Percentiles rank a stretch among this genome's conserved stretches.
These are phyloP conservation scores for Endogone sp. DNA, from an alignment of 192 early-diverging fungal species.

Conservation along the genomic window DNA sequence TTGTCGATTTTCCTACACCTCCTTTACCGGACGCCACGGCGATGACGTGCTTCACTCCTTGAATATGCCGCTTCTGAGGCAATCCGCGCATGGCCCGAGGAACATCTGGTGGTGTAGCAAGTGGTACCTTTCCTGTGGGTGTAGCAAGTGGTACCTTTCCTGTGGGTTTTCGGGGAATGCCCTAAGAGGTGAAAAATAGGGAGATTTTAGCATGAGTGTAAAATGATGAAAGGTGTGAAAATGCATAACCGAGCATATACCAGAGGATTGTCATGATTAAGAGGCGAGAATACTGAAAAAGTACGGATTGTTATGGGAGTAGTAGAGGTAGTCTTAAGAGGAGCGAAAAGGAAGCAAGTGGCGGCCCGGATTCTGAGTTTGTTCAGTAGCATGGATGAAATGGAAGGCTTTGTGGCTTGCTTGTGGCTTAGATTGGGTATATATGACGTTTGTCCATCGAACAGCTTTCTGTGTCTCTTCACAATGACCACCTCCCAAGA, in stretches of 20 bases:
- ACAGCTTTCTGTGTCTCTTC: background rate
- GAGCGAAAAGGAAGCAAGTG: background rate
- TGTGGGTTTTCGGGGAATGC: constrained; percentile 36
- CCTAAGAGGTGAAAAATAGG: constrained; percentile 18
- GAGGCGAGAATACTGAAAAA: constrained; percentile 22
- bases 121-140: constrained; percentile 14
- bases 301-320: background rate
- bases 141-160: constrained; percentile 19
- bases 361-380: background rate
- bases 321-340: background rate
- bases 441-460: background rate
- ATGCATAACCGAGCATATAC: no score
- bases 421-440: background rate
- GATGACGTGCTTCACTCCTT: constrained; percentile 69
- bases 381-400: background rate
- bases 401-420: background rate
- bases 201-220: background rate
- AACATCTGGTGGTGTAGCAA: constrained; percentile 28
- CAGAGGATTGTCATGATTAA: constrained; percentile 47
- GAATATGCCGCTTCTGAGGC: constrained; percentile 64
- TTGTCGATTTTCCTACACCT: constrained; percentile 89
- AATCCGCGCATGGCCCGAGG: constrained; percentile 62
- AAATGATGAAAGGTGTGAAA: background rate
- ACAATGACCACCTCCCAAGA: background rate
- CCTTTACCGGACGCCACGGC: constrained; percentile 88